Evolutionary conservation across 2,329 filamentous ascomycete genomes (phyloP), one percentile per base, ranked within the genome.

Genomic region (Colletotrichum tamarilloi): DNA sequence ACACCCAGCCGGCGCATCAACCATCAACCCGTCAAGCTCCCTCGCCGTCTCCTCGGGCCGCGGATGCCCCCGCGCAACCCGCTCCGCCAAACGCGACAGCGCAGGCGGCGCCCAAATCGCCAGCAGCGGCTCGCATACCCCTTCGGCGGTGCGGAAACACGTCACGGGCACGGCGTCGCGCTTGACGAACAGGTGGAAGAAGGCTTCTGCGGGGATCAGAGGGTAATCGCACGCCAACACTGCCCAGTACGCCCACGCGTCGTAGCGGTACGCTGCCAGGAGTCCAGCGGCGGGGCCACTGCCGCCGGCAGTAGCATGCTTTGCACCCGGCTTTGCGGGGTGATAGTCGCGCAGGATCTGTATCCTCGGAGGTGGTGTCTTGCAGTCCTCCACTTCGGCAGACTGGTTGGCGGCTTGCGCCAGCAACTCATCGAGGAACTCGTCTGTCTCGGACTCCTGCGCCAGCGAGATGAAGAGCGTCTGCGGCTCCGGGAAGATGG

Each of bases 161-260:
- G 81, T 83, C 26, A 84, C 76, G 0, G 78, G 77, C 53, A 67
- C 56, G 16, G 60, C 56, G 49, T 76, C 57, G 62, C 77, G 78
- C 6, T 76, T 75, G 4, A 69, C n/a, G 19, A 76, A 68, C 3
- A 84, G 76, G 19, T 77, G 76, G n/a, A 70, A 72, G 2, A 84
- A 65, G 9, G 79, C 76, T 3, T 76, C 62, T 4, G 72, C 62
- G 0, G 77, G 76, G 6, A 83, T 67, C 7, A 82, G 75, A 1
- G 82, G 81, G 72, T 79, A 83, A 59, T 82, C 79, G 64, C 80
- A 82, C 2, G 79, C 77, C 5, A 81, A 67, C 11, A 82, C 78
- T 5, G 83, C 75, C 80, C 79, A 84, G 26, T 74, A 77, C 0
- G 77, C 74, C n/a, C 75, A 57, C 22, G 76, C 77, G 32, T 78